Evolutionary conservation across 768 basidiomycete species (phyloP).

Genomic region (Austroboletus eburneus): DNA sequence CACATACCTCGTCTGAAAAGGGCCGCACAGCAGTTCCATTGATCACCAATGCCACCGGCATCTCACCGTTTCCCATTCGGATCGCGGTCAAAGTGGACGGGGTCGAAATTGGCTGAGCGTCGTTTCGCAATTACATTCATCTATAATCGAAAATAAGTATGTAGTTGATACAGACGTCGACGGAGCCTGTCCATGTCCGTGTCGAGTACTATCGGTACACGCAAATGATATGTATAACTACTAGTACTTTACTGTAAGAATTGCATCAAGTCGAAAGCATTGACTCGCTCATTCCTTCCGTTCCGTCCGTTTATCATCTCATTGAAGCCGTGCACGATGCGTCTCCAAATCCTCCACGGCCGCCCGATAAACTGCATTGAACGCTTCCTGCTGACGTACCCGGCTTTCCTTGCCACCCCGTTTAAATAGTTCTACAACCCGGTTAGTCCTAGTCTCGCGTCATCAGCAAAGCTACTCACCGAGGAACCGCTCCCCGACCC

Average conservation of each 20-base stretch:
- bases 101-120: conserved; percentile 46
- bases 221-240: not conserved
- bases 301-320: not conserved
- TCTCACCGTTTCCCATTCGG: conserved; percentile 78
- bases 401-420: conserved; percentile 49
- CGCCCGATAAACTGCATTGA: conserved; percentile 35
- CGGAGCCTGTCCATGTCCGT: too few relatives aligned
- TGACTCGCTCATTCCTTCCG: not conserved
- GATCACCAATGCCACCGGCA: conserved; percentile 70
- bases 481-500: conserved; percentile 68
- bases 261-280: not conserved
- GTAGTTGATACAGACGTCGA: not conserved
- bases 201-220: conserved; percentile 12
- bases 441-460: not conserved
- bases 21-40: conserved; percentile 73
- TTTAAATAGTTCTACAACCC: conserved; percentile 49
- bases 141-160: too few relatives aligned
- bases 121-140: too few relatives aligned
- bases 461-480: conserved; percentile 36
- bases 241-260: not conserved
- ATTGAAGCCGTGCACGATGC: conserved; percentile 16
- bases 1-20: conserved; percentile 72
- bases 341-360: conserved; percentile 20
- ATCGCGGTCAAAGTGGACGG: conserved; percentile 67
- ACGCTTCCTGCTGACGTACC: conserved; percentile 41